These are phyloP conservation scores for Leptographium galeiforme DNA, from an alignment of 2,329 filamentous ascomycete genomes.

Conservation along the genomic window DNA sequence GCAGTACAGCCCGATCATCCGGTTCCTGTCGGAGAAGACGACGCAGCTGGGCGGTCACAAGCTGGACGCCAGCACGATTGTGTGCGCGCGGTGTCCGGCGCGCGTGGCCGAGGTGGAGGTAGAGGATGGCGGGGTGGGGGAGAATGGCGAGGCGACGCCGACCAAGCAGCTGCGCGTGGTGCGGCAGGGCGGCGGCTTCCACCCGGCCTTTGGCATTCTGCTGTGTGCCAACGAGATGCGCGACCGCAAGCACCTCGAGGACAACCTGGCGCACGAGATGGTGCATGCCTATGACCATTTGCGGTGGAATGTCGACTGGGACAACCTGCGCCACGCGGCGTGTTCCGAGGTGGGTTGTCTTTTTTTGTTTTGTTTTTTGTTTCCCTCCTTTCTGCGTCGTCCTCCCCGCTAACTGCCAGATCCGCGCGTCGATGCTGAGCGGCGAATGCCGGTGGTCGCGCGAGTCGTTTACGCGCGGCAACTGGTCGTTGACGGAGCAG, in stretches of 20 bases:
- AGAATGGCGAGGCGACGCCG: background rate
- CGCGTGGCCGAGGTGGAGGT: constrained; percentile 29
- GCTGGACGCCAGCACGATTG: constrained; percentile 61
- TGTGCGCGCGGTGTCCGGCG: constrained; percentile 65
- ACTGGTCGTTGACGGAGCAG: constrained; percentile 83
- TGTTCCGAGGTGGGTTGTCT: constrained; percentile 64
- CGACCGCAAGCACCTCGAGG: constrained; percentile 71
- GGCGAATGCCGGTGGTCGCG: constrained; percentile 86
- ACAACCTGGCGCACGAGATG: constrained; percentile 94
- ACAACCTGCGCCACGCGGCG: constrained; percentile 72
- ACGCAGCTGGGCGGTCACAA: constrained; percentile 57
- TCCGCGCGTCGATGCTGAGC: constrained; percentile 80
- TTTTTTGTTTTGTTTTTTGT: background rate
- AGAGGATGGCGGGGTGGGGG: constrained; percentile 23
- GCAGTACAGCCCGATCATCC: constrained; percentile 70
- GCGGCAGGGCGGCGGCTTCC: constrained; percentile 66
- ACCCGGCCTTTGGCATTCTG: constrained; percentile 72
- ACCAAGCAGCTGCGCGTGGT: constrained; percentile 32
- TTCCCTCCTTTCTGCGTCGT: background rate
- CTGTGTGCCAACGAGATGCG: constrained; percentile 87
- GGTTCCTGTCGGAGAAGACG: constrained; percentile 77
- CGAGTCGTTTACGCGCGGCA: constrained; percentile 72
- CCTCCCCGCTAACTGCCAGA: constrained; percentile 36
- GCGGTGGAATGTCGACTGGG: constrained; percentile 78
- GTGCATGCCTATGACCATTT: constrained; percentile 93